A percentile compares a stretch with the other conserved stretches of the same genome.
Conservation (phyloP, 1,284 basidiomycete genomes). For the Cystobasidiaceae sp. region DNA sequence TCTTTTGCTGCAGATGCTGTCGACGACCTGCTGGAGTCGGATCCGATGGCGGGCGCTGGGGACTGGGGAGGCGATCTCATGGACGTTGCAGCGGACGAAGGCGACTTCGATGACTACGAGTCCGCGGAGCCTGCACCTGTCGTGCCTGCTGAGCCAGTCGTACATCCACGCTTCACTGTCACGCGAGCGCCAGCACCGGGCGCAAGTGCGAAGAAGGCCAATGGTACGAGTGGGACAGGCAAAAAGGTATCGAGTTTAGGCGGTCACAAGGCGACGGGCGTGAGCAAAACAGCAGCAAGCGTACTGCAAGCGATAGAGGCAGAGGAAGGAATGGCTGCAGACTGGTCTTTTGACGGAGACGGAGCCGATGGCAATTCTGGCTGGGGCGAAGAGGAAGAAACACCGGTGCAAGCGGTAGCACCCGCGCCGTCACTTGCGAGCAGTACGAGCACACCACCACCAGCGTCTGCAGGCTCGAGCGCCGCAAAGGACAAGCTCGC, state of each 20-base stretch:
- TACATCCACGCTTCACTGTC: conserved; percentile 24
- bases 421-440: neutral
- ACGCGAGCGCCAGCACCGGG: conserved; percentile 8
- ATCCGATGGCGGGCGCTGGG: conserved; percentile 56
- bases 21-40: conserved; percentile 49
- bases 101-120: conserved; percentile 56
- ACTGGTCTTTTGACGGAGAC: conserved; percentile 22
- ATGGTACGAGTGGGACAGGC: neutral
- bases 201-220: neutral
- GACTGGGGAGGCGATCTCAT: conserved; percentile 64
- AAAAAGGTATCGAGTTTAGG: conserved; percentile 4
- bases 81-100: conserved; percentile 82
- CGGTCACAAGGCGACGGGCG: neutral
- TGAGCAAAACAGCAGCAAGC: conserved; percentile 12
- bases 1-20: conserved; percentile 55
- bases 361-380: neutral
- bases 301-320: conserved; percentile 14
- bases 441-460: neutral
- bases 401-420: neutral
- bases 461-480: neutral
- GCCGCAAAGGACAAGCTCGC: conserved; percentile 23
- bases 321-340: conserved; percentile 9
- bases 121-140: conserved; percentile 27
- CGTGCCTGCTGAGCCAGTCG: conserved; percentile 1
- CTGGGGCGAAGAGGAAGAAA: neutral